Evolutionary conservation across 352 stramenopile genomes (phyloP), one percentile per base, ranked within the genome.

Genomic region (Saprolegnia diclina): DNA sequence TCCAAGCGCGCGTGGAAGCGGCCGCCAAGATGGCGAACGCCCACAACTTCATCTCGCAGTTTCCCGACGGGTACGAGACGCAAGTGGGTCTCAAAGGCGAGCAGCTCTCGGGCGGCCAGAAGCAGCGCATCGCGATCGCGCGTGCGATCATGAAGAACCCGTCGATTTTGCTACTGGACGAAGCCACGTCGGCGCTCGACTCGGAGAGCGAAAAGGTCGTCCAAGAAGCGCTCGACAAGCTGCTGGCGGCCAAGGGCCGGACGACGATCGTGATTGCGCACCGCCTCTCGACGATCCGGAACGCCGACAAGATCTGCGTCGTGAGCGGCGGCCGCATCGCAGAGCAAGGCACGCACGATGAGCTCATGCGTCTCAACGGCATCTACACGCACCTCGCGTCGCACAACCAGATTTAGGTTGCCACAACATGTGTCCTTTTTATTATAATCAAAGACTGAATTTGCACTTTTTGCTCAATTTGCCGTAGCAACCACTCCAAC

Each of bases 231-330:
- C 69, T 95, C 32, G 82, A 94, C 71, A 81, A 83, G 64, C 71
- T 87, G 54, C 71, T 83, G 65, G 75, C 78, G 44, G 64, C 78
- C 38, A 80, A 85, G 55, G 72, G 72, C 0, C 82, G 81, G 9
- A 98, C 93, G 21, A 97, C 87, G 22, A 81, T 98, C 61, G 89
- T 98, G 54, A 97, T 97, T 67, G 95, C 94, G 1, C 94, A 98
- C 74, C 84, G 95, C n/a, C 74, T 98, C 37, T 95, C 82, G 55
- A 98, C 91, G 2, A 91, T 98, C 64, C 87, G 91, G 71, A 90
- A 96, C 78, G 94, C 91, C 46, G 91, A 98, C 79, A 85, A 90
- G 71, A 98, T 99, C 64, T 88, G 92, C 35, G 95, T 98, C 6
- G 80, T 99, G 56, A 82, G 97, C 21, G 79, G 94, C 38, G 96